A percentile compares a stretch with the other conserved stretches of the same genome.
These are phyloP conservation scores for Citrus reticulata DNA, from an alignment of 345 rosid genomes.

Conservation along the genomic window DNA sequence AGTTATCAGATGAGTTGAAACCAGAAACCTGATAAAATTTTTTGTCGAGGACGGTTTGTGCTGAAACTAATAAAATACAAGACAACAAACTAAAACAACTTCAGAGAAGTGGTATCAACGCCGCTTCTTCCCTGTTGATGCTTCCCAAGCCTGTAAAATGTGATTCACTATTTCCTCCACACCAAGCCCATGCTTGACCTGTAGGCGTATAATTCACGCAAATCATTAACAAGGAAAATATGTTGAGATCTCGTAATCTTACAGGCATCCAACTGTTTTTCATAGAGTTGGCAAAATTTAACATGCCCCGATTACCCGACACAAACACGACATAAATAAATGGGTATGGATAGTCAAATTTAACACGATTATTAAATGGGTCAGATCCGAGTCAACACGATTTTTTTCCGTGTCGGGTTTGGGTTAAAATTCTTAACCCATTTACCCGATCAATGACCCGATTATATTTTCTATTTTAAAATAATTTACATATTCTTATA, in stretches of 20 bases:
- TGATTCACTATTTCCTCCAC: slow-evolving; percentile 78
- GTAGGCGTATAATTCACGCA: slow-evolving; percentile 3
- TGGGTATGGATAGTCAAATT: no score
- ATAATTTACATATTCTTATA: no score
- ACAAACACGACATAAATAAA: no score
- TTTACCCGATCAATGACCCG: no score
- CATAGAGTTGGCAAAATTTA: no score
- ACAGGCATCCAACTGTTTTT: not conserved
- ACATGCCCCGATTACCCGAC: no score
- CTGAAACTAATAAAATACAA: not conserved
- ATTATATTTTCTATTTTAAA: no score
- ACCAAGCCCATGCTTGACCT: slow-evolving; percentile 86
- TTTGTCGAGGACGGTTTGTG: not conserved
- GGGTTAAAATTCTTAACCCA: no score
- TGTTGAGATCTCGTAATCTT: not conserved
- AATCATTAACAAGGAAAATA: not conserved
- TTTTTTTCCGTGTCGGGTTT: no score
- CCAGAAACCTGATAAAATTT: not conserved
- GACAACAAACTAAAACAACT: not conserved
- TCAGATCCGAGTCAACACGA: no score
- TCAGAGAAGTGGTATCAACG: slow-evolving; percentile 12
- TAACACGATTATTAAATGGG: no score
- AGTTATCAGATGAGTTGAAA: no score
- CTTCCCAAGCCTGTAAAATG: slow-evolving; percentile 74
- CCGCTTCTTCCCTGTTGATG: slow-evolving; percentile 62